Conservation (phyloP, 306 rosid genomes). For the Coriaria nepalensis region DNA sequence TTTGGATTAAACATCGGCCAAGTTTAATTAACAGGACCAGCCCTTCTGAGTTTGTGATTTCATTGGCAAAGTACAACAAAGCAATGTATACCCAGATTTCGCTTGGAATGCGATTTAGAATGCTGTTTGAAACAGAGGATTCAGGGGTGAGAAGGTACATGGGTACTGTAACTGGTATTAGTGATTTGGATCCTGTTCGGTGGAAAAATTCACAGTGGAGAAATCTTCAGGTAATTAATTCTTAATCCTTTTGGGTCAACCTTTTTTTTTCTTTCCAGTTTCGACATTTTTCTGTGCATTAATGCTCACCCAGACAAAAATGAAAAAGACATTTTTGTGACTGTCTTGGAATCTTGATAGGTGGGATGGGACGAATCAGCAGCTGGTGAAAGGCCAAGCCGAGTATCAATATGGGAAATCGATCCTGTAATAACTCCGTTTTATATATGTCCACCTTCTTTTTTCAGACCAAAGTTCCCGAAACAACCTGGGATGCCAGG, state of each 20-base stretch:
- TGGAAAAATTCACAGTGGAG: conserved; percentile 99
- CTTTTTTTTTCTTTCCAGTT: too few species aligned
- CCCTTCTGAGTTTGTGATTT: conserved; percentile 90
- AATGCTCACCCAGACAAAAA: too few species aligned
- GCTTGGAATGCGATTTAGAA: conserved; percentile 94
- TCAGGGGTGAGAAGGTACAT: conserved; percentile 90
- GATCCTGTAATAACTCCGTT: conserved; percentile 99
- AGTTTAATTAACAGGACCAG: conserved; percentile 56
- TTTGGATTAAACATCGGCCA: conserved; percentile 1
- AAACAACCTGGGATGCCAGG: conserved; percentile 98
- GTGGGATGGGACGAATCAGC: conserved; percentile 99
- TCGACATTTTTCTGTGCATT: too few species aligned
- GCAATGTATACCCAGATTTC: conserved; percentile 89
- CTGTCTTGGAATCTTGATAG: conserved; percentile 14
- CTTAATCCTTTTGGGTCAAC: too few species aligned
- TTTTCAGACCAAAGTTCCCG: conserved; percentile 86
- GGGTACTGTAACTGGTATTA: conserved; percentile 88
- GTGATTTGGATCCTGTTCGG: conserved; percentile 71
- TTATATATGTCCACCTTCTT: conserved; percentile 96
- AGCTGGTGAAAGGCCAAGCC: conserved; percentile 85
- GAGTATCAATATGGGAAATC: conserved; percentile 89
- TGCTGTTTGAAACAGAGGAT: conserved; percentile 99
- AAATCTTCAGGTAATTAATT: conserved; percentile 68
- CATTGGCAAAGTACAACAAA: conserved; percentile 83
- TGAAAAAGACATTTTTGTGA: too few species aligned